These are phyloP conservation scores for Torrubiellomyces zombiae DNA, from an alignment of 2,329 filamentous ascomycete species.

Conservation along the genomic window DNA sequence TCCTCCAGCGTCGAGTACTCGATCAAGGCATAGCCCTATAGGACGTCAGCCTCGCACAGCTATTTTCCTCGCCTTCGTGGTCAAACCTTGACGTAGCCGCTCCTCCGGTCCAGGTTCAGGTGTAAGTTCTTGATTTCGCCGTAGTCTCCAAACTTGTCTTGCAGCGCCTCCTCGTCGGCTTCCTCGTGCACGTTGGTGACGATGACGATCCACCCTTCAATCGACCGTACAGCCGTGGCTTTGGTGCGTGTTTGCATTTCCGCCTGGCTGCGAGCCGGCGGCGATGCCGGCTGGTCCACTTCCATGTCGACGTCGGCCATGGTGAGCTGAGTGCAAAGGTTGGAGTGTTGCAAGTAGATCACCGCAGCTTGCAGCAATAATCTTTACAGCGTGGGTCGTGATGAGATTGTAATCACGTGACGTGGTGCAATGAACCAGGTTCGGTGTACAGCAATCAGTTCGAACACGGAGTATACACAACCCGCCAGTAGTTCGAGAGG, in stretches of 20 bases:
- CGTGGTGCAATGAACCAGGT: too few species aligned
- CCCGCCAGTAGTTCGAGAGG: too few species aligned
- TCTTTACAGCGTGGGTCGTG: too few species aligned
- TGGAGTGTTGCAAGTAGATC: too few species aligned
- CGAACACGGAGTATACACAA: too few species aligned
- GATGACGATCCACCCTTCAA: constrained; percentile 79
- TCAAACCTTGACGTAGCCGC: constrained; percentile 68
- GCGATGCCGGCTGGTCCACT: constrained; percentile 25
- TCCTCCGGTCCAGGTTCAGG: constrained; percentile 65
- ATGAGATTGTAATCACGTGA: too few species aligned
- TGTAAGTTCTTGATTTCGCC: constrained; percentile 81
- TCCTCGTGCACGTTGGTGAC: constrained; percentile 82
- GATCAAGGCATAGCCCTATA: constrained; percentile 67
- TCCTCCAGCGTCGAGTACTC: constrained; percentile 69
- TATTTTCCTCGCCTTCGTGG: not conserved
- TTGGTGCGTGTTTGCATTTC: constrained; percentile 58
- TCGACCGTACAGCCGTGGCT: constrained; percentile 68
- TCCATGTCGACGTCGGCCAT: constrained; percentile 47
- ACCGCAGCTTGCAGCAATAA: too few species aligned
- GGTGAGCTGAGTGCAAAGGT: not conserved
- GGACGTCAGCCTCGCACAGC: not conserved
- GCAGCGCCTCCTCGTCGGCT: constrained; percentile 66
- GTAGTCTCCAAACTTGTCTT: constrained; percentile 68
- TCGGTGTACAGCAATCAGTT: too few species aligned
- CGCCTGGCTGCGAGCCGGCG: constrained; percentile 32